These are phyloP conservation scores for Suillus alpinus DNA, from an alignment of 768 basidiomycete species.

Conservation along the genomic window DNA sequence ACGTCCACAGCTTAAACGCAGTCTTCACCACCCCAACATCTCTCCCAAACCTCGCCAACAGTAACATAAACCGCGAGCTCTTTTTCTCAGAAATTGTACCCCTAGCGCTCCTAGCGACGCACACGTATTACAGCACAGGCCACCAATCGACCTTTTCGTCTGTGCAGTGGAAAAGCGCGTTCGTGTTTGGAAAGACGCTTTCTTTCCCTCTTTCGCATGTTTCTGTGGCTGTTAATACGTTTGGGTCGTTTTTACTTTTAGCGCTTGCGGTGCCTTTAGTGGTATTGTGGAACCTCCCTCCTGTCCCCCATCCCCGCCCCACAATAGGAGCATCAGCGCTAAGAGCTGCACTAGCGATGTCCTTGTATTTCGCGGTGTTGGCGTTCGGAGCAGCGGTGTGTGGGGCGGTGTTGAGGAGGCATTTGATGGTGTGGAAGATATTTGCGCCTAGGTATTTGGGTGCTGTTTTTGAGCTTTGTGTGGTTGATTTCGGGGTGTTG, in stretches of 20 bases:
- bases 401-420: conserved; percentile 73
- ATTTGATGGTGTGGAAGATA: conserved; percentile 99
- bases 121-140: conserved; percentile 84
- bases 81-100: conserved; percentile 69
- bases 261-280: conserved; percentile 70
- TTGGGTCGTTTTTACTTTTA: conserved; percentile 52
- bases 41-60: conserved; percentile 27
- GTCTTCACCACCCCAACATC: conserved; percentile 51
- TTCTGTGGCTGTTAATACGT: conserved; percentile 72
- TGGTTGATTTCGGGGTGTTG: conserved; percentile 70
- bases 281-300: conserved; percentile 84
- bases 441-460: conserved; percentile 95
- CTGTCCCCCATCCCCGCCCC: conserved; percentile 32
- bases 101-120: conserved; percentile 71
- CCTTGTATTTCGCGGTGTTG: conserved; percentile 65
- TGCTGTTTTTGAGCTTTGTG: conserved; percentile 61
- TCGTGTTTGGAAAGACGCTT: conserved; percentile 69
- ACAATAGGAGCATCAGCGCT: conserved; percentile 35
- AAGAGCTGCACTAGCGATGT: conserved; percentile 56
- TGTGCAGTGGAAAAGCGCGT: conserved; percentile 94
- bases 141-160: conserved; percentile 88
- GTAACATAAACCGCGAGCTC: conserved; percentile 31
- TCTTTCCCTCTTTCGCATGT: conserved; percentile 71
- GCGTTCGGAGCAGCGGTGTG: conserved; percentile 68
- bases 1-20: conserved; percentile 53